Conservation (phyloP, 352 stramenopile species). For the Phytophthora constricta region DNA sequence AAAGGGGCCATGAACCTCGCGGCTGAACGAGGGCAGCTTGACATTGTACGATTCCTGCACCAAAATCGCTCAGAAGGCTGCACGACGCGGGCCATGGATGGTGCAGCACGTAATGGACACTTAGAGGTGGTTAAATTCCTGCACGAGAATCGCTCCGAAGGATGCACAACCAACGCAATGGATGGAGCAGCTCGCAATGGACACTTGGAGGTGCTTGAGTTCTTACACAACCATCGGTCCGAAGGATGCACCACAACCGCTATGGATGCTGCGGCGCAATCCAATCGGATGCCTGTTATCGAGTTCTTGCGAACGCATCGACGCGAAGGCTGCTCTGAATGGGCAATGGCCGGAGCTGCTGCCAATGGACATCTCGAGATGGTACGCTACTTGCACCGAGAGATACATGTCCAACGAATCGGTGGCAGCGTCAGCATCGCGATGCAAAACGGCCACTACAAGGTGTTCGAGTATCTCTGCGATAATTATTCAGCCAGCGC, state of each 20-base stretch:
- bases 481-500: constrained; percentile 15
- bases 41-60: constrained; percentile 23
- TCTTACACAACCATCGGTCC: constrained; percentile 19
- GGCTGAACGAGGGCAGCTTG: constrained; percentile 12
- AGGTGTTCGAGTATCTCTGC: constrained; percentile 27
- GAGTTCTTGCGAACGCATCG: constrained; percentile 19
- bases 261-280: constrained; percentile 24
- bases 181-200: constrained; percentile 20
- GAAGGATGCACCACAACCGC: constrained; percentile 26
- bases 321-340: constrained; percentile 24
- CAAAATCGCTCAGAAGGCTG: constrained; percentile 18
- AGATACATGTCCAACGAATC: constrained; percentile 20
- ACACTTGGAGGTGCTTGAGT: constrained; percentile 17
- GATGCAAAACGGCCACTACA: constrained; percentile 20
- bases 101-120: constrained; percentile 14
- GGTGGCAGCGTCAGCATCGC: constrained; percentile 24
- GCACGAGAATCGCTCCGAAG: constrained; percentile 21
- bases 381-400: constrained; percentile 22
- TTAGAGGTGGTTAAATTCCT: constrained; percentile 22
- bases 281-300: constrained; percentile 19
- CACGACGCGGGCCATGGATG: constrained; percentile 12
- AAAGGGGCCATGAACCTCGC: constrained; percentile 23
- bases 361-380: constrained; percentile 24
- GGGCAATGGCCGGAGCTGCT: constrained; percentile 22
- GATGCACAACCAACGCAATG: constrained; percentile 21